phyloP scores from a whole-genome alignment of 2,329 filamentous ascomycete species.

The Aureobasidium sp. region DNA sequence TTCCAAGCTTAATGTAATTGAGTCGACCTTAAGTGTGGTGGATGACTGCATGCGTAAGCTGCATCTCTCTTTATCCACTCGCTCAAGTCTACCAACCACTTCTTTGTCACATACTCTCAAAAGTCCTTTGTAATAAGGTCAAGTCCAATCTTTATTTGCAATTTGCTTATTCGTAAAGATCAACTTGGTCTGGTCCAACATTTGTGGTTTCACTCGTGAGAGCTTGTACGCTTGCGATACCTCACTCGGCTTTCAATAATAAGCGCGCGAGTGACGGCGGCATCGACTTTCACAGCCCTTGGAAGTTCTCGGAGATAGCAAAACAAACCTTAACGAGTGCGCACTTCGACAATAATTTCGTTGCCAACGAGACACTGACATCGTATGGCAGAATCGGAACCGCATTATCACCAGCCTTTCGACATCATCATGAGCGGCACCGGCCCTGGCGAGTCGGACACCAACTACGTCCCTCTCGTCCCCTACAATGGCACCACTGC shows the following conservation, averaged over 20 bases:
- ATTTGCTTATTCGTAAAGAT: not conserved
- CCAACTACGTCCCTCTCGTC: conserved; percentile 30
- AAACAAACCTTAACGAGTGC: not conserved
- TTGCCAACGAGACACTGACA: not conserved
- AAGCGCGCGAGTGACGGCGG: not conserved
- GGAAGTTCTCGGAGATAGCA: not conserved
- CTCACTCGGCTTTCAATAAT: not conserved
- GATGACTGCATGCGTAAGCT: not conserved
- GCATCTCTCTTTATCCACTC: not conserved
- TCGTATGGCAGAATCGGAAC: not conserved
- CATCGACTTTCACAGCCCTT: not conserved
- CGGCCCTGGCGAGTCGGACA: not conserved
- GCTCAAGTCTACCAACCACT: not conserved
- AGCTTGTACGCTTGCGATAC: not conserved
- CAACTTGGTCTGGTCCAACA: not conserved
- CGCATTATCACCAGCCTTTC: conserved; percentile 1
- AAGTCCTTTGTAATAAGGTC: not conserved
- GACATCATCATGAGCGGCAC: conserved; percentile 9
- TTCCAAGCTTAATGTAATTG: not conserved
- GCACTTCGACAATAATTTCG: not conserved
- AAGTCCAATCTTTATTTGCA: not conserved
- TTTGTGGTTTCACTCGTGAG: not conserved
- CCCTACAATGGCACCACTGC: conserved; percentile 59
- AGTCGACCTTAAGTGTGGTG: not conserved
- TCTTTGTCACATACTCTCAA: not conserved